Evolutionary conservation across 164 flowering plant genomes (phyloP), one percentile per base, ranked within the genome.

Genomic region (Paratinospora sagittata): DNA sequence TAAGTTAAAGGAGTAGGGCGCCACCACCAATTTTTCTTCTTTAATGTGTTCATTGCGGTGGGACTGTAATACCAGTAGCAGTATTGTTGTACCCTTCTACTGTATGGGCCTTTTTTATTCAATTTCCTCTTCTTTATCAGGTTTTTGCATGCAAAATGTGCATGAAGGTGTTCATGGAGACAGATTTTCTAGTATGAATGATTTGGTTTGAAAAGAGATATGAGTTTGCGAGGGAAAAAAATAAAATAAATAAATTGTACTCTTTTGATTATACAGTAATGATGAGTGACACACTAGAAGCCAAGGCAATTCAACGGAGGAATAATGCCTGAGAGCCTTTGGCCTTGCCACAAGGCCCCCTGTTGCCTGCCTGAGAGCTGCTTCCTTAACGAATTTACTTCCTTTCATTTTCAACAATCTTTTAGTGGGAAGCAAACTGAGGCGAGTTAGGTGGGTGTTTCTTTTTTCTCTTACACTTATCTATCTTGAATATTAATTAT

Each of bases 161-260:
- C 82, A 78, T 78, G 84, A 67, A 73, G 72, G 68, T 36, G 24
- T 69, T 68, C 66, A 61, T n/a, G 80, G 88, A 72, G 92, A 88
- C 92, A 85, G 83, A 86, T 81, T 78, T 88, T 88, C 92, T 68
- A 72, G 77, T 43, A 79, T 7, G 66, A 82, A 88, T 88, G 80
- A 88, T 88, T 81, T 78, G 79, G 85, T 81, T 85, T 80, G 74
- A 64, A 77, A 78, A 73, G 76, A 72, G 60, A 52, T 70, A 47
- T 60, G 68, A 39, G 63, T 55, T 75, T 77, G 62, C 77, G 80
- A 72, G 80, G 79, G 83, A 79, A 74, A 78, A 19, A 49, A n/a
- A n/a, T n/a, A n/a, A n/a, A n/a, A n/a, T n/a, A n/a, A n/a, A n/a
- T 24, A 72, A 76, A n/a, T 34, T 13, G 69, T 73, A 69, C 43